Evolutionary conservation across 169 alveolate species (phyloP).

Genomic region (Cryptosporidium andersoni): DNA sequence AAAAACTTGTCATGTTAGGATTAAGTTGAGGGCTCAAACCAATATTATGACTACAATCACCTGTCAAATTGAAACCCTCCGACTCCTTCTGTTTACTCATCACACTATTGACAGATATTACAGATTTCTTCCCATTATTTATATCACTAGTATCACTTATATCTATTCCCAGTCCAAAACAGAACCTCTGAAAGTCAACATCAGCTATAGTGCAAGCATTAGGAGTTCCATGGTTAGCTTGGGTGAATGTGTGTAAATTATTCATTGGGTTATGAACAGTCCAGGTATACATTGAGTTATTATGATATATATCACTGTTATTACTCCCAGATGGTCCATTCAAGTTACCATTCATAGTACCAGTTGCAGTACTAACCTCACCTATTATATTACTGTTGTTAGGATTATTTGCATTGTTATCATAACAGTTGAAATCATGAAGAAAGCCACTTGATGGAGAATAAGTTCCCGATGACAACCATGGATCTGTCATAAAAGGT

Average conservation of each 20-base stretch:
- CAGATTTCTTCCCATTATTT: background rate
- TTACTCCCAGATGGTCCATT: constrained; percentile 5
- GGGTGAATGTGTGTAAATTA: constrained; percentile 31
- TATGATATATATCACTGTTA: constrained; percentile 58
- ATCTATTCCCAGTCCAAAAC: constrained; percentile 65
- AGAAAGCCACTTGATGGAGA: constrained; percentile 63
- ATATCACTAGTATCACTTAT: constrained; percentile 7
- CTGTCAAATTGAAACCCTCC: background rate
- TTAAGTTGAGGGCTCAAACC: background rate
- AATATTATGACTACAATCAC: background rate
- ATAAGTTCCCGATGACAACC: constrained; percentile 69
- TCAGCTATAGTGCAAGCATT: constrained; percentile 35
- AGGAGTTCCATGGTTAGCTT: constrained; percentile 6
- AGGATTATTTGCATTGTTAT: constrained; percentile 4
- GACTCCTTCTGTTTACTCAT: background rate
- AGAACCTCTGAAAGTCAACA: constrained; percentile 65
- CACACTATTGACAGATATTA: background rate
- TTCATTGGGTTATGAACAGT: constrained; percentile 60
- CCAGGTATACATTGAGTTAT: constrained; percentile 67
- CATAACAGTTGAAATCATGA: constrained; percentile 50
- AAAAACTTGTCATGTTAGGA: background rate
- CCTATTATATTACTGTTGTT: constrained; percentile 23
- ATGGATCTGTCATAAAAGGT: constrained; percentile 67
- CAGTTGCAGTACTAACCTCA: background rate
- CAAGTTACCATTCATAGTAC: constrained; percentile 2